phyloP scores from a whole-genome alignment of 306 rosid genomes.

The Calophaca sinica region DNA sequence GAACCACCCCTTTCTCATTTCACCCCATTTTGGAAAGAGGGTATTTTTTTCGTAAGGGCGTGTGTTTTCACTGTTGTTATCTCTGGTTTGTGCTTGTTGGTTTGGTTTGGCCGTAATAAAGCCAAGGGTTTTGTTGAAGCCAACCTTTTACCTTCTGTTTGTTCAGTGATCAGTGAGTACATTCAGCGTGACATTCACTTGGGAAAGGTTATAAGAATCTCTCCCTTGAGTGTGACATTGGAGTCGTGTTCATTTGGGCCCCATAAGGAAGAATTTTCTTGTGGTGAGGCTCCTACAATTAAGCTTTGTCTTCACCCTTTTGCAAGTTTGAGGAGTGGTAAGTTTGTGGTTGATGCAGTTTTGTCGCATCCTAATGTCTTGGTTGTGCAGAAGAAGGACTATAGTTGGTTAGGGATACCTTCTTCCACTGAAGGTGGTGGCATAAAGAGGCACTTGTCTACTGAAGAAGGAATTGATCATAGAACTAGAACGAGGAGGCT shows the following conservation, averaged over 20 bases:
- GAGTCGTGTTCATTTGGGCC: constrained; percentile 91
- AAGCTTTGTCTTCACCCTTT: constrained; percentile 77
- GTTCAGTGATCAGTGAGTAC: constrained; percentile 69
- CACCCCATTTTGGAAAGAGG: constrained; percentile 71
- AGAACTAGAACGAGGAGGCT: constrained; percentile 74
- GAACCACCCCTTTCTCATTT: constrained; percentile 64
- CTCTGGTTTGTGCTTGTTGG: constrained; percentile 77
- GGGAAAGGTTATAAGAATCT: constrained; percentile 80
- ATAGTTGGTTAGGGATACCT: constrained; percentile 90
- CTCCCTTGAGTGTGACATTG: constrained; percentile 85
- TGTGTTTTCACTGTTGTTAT: constrained; percentile 69
- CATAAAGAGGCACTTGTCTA: constrained; percentile 55
- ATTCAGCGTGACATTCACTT: constrained; percentile 80
- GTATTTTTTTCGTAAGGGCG: constrained; percentile 75
- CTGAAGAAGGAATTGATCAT: constrained; percentile 81
- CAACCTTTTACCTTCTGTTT: constrained; percentile 78
- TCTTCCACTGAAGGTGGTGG: constrained; percentile 58
- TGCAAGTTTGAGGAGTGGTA: constrained; percentile 86
- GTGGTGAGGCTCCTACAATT: constrained; percentile 81
- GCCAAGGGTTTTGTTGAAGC: constrained; percentile 77
- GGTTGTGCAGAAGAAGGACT: constrained; percentile 85
- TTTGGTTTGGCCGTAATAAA: constrained; percentile 78
- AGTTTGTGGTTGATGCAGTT: constrained; percentile 86
- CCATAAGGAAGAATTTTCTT: constrained; percentile 77
- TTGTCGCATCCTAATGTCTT: constrained; percentile 71